A percentile compares a stretch with the other conserved stretches of the same genome.
These are phyloP conservation scores for Podospora sp. DNA, from an alignment of 495 filamentous ascomycete genomes.

Conservation along the genomic window DNA sequence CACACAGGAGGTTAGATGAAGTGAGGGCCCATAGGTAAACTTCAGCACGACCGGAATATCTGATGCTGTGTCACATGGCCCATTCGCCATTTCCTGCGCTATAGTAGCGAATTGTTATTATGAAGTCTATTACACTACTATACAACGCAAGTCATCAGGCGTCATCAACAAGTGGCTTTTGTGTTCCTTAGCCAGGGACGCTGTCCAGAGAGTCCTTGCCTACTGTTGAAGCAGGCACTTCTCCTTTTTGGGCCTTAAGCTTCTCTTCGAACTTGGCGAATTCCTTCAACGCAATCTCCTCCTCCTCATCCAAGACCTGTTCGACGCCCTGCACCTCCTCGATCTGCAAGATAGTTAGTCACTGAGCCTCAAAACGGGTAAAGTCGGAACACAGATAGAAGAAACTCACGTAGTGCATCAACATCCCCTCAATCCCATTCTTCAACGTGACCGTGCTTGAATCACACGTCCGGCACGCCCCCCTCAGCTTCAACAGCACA, in stretches of 20 bases:
- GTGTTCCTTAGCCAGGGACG: conserved; percentile 46
- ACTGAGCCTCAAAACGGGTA: background rate
- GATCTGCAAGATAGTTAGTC: conserved; percentile 57
- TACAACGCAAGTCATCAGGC: background rate
- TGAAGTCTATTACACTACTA: background rate
- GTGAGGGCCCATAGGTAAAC: background rate
- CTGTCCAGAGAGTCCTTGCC: conserved; percentile 70
- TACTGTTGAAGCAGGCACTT: conserved; percentile 56
- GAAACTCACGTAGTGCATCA: conserved; percentile 69
- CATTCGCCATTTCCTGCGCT: background rate
- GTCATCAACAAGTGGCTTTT: background rate
- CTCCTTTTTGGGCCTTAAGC: conserved; percentile 72
- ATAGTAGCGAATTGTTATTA: background rate
- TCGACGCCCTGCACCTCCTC: conserved; percentile 93
- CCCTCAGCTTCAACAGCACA: conserved; percentile 83
- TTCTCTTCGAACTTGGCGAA: conserved; percentile 98
- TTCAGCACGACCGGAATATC: background rate
- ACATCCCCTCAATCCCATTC: conserved; percentile 96
- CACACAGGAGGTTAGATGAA: background rate
- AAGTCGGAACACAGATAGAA: background rate
- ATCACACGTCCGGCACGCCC: conserved; percentile 93
- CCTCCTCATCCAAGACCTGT: conserved; percentile 88
- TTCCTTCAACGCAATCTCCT: conserved; percentile 85
- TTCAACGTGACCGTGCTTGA: conserved; percentile 93
- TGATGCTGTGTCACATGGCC: background rate